Evolutionary conservation across 257 asterid species (phyloP).

Genomic region (Echites panduratus): DNA sequence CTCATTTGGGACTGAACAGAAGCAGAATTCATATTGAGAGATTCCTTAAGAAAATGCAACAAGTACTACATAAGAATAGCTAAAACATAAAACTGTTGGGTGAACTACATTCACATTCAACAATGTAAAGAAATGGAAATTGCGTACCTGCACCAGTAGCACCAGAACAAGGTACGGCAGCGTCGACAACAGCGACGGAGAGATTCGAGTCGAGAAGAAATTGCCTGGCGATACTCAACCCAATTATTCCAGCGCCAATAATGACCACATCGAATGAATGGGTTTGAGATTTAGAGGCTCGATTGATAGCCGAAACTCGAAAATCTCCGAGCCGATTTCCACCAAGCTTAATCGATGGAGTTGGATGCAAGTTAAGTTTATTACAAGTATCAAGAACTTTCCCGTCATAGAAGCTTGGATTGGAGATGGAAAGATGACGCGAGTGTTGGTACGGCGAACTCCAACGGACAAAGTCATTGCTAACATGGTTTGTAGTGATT

Average conservation of each 20-base stretch:
- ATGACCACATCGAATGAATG: constrained; percentile 63
- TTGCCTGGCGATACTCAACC: constrained; percentile 87
- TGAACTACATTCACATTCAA: neutral
- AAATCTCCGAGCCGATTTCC: constrained; percentile 18
- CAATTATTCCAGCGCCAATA: constrained; percentile 86
- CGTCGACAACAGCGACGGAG: constrained; percentile 82
- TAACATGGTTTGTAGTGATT: constrained; percentile 15
- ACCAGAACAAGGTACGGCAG: constrained; percentile 85
- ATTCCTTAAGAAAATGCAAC: neutral
- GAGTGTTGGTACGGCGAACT: no score
- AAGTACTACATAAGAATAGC: neutral
- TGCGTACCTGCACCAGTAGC: constrained; percentile 91
- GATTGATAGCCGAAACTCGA: constrained; percentile 17
- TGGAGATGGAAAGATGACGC: constrained; percentile 11
- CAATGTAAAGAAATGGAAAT: neutral
- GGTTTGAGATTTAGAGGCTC: constrained; percentile 22
- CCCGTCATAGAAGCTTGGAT: constrained; percentile 14
- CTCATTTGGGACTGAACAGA: no score
- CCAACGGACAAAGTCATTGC: no score
- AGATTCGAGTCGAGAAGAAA: constrained; percentile 68
- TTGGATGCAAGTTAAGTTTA: constrained; percentile 14
- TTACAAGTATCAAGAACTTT: constrained; percentile 4
- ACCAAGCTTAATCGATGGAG: constrained; percentile 18
- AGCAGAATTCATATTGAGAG: no score
- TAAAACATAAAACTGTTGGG: neutral